phyloP scores from a whole-genome alignment of 768 basidiomycete species.

The Candolleomyces aberdarensis region DNA sequence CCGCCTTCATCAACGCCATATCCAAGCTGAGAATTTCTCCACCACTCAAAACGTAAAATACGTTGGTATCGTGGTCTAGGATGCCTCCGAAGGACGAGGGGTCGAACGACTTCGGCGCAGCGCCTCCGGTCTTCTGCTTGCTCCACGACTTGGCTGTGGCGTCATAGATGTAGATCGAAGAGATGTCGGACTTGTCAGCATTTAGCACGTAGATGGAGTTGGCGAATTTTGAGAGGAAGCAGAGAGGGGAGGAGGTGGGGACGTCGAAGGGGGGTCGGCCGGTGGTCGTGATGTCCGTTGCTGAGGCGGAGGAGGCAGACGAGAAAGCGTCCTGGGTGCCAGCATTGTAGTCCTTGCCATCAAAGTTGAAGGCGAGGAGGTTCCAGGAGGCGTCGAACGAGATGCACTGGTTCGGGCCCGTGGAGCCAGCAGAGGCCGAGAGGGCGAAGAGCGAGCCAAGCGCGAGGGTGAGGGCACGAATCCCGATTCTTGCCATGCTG shows the following conservation, averaged over 20 bases:
- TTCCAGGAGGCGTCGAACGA: slow-evolving; percentile 82
- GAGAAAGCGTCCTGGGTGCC: slow-evolving; percentile 64
- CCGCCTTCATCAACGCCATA: slow-evolving; percentile 59
- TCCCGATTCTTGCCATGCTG: too few species aligned
- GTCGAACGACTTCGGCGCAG: slow-evolving; percentile 49
- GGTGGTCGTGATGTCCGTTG: slow-evolving; percentile 81
- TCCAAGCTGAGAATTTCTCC: slow-evolving; percentile 68
- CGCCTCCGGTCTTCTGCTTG: slow-evolving; percentile 52
- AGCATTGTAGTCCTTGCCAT: slow-evolving; percentile 81
- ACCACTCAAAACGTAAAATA: slow-evolving; percentile 50
- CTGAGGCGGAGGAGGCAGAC: neutral
- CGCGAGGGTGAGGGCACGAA: too few species aligned
- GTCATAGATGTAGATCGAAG: slow-evolving; percentile 65
- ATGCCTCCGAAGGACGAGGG: slow-evolving; percentile 64
- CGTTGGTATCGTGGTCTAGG: slow-evolving; percentile 93
- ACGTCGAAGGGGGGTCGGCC: slow-evolving; percentile 23
- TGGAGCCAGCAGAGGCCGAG: slow-evolving; percentile 15
- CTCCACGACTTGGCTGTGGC: slow-evolving; percentile 74
- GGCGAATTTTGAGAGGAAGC: slow-evolving; percentile 49
- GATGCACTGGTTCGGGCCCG: slow-evolving; percentile 50
- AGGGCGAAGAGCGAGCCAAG: slow-evolving; percentile 14
- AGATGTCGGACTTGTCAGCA: too few species aligned
- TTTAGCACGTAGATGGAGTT: slow-evolving; percentile 86
- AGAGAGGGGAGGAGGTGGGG: neutral
- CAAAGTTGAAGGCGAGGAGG: slow-evolving; percentile 81